Evolutionary conservation across 192 early-diverging fungal species (phyloP), one percentile per base, ranked within the genome.

Genomic region (Funneliformis geosporum): DNA sequence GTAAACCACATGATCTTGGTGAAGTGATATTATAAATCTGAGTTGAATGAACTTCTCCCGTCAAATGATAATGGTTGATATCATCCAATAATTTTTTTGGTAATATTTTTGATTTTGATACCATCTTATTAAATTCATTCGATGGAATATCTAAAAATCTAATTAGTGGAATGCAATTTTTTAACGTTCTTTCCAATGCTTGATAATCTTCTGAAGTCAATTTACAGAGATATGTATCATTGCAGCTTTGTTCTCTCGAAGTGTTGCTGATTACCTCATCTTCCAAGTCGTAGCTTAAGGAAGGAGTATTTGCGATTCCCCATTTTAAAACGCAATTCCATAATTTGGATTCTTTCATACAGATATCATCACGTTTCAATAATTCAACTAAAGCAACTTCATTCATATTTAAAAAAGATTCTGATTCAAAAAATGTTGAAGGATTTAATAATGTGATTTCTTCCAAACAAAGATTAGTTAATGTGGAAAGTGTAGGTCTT

Each of bases 291-390:
- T 28, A 33, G 42, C 12, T 74, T 5, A 76, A 40, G 39, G 12
- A 23, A 23, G n/a, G 40, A 5, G 75, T 76, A 21, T 76, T 60
- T 39, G 8, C 27, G 2, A 76, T 62, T 40, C 75, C 60, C 75
- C 75, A 76, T 25, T 50, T 39, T 21, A 76, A 12, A 42, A 62
- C 42, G 10, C 33, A 46, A 8, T 76, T n/a, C 75, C 75, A 76
- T 23, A 76, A 16, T 23, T 62, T 18, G 16, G 16, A 5, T 64
- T 76, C 75, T 25, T 42, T 18, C 8, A 76, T 62, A 14, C 38
- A 40, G 64, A 76, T 18, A 64, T 76, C 75, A 25, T 64, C 61
- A 27, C 75, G 75, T 64, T 76, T 16, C 42, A 76, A 64, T 64
- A 76, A 64, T 7, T 21, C 38, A 9, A 43, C 14, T 42, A 76